phyloP scores from a whole-genome alignment of 306 rosid species.

The Abrus precatorius region DNA sequence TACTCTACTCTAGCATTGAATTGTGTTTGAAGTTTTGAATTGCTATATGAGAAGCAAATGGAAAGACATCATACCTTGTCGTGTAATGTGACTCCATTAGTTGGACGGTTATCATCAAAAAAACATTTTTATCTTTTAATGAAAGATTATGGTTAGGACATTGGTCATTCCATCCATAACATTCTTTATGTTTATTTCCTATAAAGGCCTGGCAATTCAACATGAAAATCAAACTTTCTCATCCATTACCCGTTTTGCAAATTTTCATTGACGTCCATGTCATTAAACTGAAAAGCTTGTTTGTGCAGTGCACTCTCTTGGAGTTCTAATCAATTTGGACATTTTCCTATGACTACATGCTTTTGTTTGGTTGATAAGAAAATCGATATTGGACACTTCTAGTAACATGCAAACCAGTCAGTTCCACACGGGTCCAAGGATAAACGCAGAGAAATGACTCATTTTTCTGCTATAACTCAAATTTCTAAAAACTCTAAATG shows the following conservation, averaged over 20 bases:
- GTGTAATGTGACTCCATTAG: slow-evolving; percentile 26
- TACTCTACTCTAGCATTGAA: neutral
- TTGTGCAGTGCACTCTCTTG: neutral
- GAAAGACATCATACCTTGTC: slow-evolving; percentile 23
- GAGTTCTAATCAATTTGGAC: neutral
- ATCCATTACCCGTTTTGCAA: slow-evolving; percentile 38
- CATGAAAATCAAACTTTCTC: slow-evolving; percentile 25
- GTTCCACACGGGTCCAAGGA: neutral
- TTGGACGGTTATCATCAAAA: neutral
- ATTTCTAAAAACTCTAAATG: slow-evolving; percentile 33
- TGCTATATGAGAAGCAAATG: neutral
- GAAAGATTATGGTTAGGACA: slow-evolving; percentile 36
- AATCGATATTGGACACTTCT: slow-evolving; percentile 32
- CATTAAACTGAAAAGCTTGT: slow-evolving; percentile 18
- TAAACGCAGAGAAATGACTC: neutral
- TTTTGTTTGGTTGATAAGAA: neutral
- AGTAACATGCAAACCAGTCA: neutral
- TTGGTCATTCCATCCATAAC: slow-evolving; percentile 39
- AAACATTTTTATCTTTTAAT: neutral
- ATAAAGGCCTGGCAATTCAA: slow-evolving; percentile 42
- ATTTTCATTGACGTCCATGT: slow-evolving; percentile 39
- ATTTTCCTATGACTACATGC: slow-evolving; percentile 7
- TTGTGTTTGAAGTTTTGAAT: slow-evolving; percentile 24
- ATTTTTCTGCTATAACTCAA: slow-evolving; percentile 38
- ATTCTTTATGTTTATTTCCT: slow-evolving; percentile 37